These are phyloP conservation scores for Pythium apleroticum DNA, from an alignment of 352 stramenopile species.

Conservation along the genomic window DNA sequence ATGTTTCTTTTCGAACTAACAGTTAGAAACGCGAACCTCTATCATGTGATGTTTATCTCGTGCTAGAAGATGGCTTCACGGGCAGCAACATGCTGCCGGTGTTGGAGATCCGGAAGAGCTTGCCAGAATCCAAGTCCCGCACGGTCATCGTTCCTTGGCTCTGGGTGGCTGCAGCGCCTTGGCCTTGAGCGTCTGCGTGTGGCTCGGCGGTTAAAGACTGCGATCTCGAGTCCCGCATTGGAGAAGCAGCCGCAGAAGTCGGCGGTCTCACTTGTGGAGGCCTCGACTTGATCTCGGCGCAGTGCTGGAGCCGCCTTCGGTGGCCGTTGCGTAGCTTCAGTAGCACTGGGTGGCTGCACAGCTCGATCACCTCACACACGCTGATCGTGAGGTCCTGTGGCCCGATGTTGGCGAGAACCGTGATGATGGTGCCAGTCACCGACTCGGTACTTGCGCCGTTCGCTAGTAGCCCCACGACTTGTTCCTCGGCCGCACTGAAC, in stretches of 20 bases:
- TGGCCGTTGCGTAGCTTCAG: slow-evolving; percentile 80
- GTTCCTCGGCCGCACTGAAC: slow-evolving; percentile 59
- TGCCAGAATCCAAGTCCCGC: slow-evolving; percentile 68
- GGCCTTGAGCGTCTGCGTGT: too few relatives aligned
- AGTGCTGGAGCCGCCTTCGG: slow-evolving; percentile 53
- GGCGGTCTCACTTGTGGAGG: slow-evolving; percentile 21
- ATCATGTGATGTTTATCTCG: slow-evolving; percentile 17
- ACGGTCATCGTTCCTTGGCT: slow-evolving; percentile 46
- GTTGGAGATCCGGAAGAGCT: slow-evolving; percentile 66
- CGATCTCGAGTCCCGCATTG: background rate
- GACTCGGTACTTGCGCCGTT: slow-evolving; percentile 53
- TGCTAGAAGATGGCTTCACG: slow-evolving; percentile 29
- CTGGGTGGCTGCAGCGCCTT: background rate
- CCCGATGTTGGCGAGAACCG: slow-evolving; percentile 42
- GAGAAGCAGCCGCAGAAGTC: slow-evolving; percentile 23
- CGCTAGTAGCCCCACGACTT: slow-evolving; percentile 41
- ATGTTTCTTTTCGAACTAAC: background rate
- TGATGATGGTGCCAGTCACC: slow-evolving; percentile 63
- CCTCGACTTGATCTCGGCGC: slow-evolving; percentile 23
- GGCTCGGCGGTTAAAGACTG: background rate
- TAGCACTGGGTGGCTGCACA: slow-evolving; percentile 71
- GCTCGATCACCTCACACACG: slow-evolving; percentile 79
- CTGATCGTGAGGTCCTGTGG: slow-evolving; percentile 69
- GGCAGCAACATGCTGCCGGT: slow-evolving; percentile 62
- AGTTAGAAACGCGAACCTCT: slow-evolving; percentile 15